Evolutionary conservation across 2,329 filamentous ascomycete genomes (phyloP).

Genomic region (Camillea tinctor): DNA sequence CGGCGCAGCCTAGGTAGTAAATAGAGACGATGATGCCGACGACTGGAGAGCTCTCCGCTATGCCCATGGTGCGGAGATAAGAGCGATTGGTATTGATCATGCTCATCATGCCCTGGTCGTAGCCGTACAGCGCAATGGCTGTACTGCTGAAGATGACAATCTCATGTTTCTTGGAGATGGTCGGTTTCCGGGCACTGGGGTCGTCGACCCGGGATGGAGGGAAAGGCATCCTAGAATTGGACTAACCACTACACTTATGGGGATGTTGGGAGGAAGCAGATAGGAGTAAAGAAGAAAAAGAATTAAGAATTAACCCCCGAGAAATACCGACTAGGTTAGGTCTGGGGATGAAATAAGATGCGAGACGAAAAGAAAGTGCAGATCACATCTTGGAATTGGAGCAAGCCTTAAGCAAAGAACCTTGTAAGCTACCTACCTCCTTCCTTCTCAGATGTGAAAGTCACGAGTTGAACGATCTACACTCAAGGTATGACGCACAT

Average conservation of each 20-base stretch:
- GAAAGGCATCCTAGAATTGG: conserved; percentile 28
- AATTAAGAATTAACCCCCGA: too few species aligned
- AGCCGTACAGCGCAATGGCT: conserved; percentile 37
- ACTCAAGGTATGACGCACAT: background rate
- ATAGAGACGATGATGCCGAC: conserved; percentile 60
- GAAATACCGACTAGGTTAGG: too few species aligned
- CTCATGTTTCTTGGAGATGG: conserved; percentile 34
- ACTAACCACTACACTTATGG: background rate
- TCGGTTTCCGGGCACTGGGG: conserved; percentile 17
- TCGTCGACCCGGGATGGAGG: conserved; percentile 24
- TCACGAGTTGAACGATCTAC: background rate
- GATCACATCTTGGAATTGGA: too few species aligned
- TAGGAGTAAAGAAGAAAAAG: too few species aligned
- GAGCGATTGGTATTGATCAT: conserved; percentile 36
- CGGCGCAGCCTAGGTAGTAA: conserved; percentile 61
- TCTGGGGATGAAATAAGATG: too few species aligned
- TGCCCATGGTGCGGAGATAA: conserved; percentile 58
- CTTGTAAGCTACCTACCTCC: too few species aligned
- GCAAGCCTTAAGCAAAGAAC: too few species aligned
- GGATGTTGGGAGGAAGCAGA: too few species aligned
- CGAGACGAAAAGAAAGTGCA: too few species aligned
- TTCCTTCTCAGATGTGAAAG: background rate
- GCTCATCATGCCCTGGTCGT: conserved; percentile 38
- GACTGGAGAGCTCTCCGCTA: conserved; percentile 46
- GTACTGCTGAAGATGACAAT: conserved; percentile 39